A percentile compares a stretch with the other conserved stretches of the same genome.
Evolutionary conservation across 495 filamentous ascomycete species (phyloP).

Genomic region (Aspergillus diversus): DNA sequence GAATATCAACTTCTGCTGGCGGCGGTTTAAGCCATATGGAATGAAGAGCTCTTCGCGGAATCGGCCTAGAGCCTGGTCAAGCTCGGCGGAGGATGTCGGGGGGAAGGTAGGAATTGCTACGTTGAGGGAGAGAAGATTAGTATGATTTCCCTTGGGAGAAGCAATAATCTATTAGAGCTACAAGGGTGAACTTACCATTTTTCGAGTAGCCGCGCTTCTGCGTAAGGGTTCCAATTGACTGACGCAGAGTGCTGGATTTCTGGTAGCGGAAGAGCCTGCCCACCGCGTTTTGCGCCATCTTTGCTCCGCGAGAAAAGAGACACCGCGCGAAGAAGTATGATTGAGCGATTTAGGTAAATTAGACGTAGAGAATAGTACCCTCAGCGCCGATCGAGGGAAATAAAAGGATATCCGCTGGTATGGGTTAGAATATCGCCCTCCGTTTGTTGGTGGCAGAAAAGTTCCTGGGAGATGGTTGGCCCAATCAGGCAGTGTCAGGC

Average conservation of each 20-base stretch:
- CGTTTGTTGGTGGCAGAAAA: constrained; percentile 28
- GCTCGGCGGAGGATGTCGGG: constrained; percentile 52
- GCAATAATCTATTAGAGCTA: background rate
- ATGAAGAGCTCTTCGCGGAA: constrained; percentile 69
- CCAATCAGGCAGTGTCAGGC: constrained; percentile 33
- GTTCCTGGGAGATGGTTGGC: constrained; percentile 22
- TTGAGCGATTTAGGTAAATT: no score
- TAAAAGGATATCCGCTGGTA: no score
- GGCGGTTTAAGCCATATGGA: constrained; percentile 58
- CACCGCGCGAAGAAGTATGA: background rate
- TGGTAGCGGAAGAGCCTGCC: constrained; percentile 44
- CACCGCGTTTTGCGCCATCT: constrained; percentile 46
- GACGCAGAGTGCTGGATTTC: constrained; percentile 35
- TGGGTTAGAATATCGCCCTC: background rate
- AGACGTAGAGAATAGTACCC: background rate
- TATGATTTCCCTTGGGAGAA: background rate
- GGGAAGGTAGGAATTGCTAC: constrained; percentile 53
- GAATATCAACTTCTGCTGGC: constrained; percentile 60
- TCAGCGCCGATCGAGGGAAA: no score
- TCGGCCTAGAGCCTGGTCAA: constrained; percentile 54
- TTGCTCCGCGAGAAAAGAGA: constrained; percentile 1
- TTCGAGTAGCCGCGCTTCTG: constrained; percentile 42
- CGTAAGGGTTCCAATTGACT: constrained; percentile 34
- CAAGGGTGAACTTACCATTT: constrained; percentile 32
- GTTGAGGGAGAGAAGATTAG: background rate